Evolutionary conservation across 257 asterid genomes (phyloP), one percentile per base, ranked within the genome.

Genomic region (Avicennia marina): DNA sequence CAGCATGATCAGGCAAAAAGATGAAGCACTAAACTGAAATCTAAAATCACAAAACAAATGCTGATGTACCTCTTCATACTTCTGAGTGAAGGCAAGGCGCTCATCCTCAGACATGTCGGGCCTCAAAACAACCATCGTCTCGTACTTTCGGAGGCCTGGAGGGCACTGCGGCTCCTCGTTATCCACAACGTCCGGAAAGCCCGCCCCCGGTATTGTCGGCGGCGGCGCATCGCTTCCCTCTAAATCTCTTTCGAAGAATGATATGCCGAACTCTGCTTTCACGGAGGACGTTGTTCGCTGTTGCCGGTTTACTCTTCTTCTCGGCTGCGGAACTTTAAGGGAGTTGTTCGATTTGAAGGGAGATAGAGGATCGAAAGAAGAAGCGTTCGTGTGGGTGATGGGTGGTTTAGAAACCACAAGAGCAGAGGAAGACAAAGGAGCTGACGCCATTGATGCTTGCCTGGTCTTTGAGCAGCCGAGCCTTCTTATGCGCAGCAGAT

Each of bases 31-130:
- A n/a, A 26, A 27, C 2, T 20, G 24, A 6, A 4, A 68, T 31
- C 26, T 33, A 15, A 10, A 13, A 2, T 18, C 3, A 20, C 10
- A 13, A 11, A 18, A 21, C 36, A 13, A 8, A 56, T 11, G 13
- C 32, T 4, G 38, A 10, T 24, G 7, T 64, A 89, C 97, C 98
- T 91, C 96, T 68, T 91, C 96, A 26, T 91, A 91, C 66, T 80
- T 83, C 72, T 88, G 96, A 31, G 95, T 88, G 55, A 85, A 82
- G n/a, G 87, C 40, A 18, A 91, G 86, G 39, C 98, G 90, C 26
- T 91, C 98, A 54, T 91, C 96, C 68, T 88, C 98, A 20, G 96
- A 85, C 98, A 91, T 81, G 32, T 91, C 96, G 47, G 98, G 98
- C 72, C 96, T 67, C 17, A 91, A 38, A 6, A 88, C 95, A 22